Percentiles rank a stretch among this genome's conserved stretches.
Evolutionary conservation across 2,329 filamentous ascomycete species (phyloP).

Genomic region (Pestalotiopsis sp.): DNA sequence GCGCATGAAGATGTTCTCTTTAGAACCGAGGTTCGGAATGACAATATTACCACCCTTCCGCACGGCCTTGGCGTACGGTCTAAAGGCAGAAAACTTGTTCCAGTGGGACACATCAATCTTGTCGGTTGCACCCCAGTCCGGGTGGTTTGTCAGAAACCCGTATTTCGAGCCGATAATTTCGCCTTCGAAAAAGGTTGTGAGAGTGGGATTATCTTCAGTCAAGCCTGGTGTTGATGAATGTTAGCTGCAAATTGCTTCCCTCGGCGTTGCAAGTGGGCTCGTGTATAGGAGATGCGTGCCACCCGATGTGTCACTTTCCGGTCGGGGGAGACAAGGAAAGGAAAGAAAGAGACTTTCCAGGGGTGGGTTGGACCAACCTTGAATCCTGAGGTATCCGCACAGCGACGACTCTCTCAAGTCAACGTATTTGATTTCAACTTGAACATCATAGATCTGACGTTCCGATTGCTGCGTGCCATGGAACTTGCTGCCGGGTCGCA

Average conservation of each 20-base stretch:
- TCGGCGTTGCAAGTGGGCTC: conserved; percentile 1
- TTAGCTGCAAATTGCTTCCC: not conserved
- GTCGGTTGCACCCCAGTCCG: conserved; percentile 88
- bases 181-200: conserved; percentile 97
- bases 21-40: conserved; percentile 74
- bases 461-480: conserved; percentile 92
- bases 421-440: conserved; percentile 96
- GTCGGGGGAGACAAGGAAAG: not conserved
- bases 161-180: conserved; percentile 97
- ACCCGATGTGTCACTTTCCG: not conserved
- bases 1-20: conserved; percentile 94
- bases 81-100: conserved; percentile 86
- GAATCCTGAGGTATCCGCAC: conserved; percentile 92
- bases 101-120: conserved; percentile 94
- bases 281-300: not conserved
- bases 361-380: conserved; percentile 65
- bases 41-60: conserved; percentile 53
- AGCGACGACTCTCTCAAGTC: conserved; percentile 93
- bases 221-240: conserved; percentile 61
- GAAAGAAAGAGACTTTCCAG: not conserved
- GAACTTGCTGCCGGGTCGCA: conserved; percentile 87
- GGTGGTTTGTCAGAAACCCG: conserved; percentile 87
- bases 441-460: conserved; percentile 89
- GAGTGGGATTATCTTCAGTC: conserved; percentile 93
- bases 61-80: conserved; percentile 67